A percentile compares a stretch with the other conserved stretches of the same genome.
Conservation (phyloP, 108 stramenopile species). For the Schizochytrium sp. region DNA sequence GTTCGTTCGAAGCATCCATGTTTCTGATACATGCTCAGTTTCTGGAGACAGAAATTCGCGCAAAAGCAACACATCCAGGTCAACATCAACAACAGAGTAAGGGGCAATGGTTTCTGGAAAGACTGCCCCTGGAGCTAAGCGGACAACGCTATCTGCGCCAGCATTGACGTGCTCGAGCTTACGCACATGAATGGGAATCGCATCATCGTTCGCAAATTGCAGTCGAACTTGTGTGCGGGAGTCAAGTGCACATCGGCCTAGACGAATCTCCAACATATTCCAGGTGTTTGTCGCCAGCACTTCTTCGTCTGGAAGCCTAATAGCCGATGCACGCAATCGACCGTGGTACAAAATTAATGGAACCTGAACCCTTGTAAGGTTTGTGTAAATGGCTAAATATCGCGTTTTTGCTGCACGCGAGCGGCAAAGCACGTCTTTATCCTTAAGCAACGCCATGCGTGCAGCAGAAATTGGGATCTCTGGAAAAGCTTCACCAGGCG, state of each 20-base stretch:
- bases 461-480: not conserved
- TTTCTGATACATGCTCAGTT: not conserved
- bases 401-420: conserved; percentile 7
- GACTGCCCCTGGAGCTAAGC: not conserved
- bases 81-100: not conserved
- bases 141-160: not conserved
- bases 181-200: conserved; percentile 3
- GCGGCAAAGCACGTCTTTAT: not conserved
- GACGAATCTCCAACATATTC: not conserved
- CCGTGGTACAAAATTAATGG: conserved; percentile 8
- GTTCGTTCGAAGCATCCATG: conserved; percentile 1
- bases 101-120: conserved; percentile 3
- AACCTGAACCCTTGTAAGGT: not conserved
- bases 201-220: not conserved
- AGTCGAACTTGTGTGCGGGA: conserved; percentile 19
- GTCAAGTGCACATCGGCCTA: not conserved
- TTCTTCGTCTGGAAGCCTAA: not conserved
- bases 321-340: not conserved
- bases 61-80: not conserved
- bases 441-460: not conserved
- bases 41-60: not conserved
- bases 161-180: not conserved
- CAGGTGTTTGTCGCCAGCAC: not conserved
- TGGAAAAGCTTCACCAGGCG: not conserved
- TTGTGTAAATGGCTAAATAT: not conserved